Base-by-base conservation (phyloP, 2,329 filamentous ascomycete species). In the Phoma sp. region DNA sequence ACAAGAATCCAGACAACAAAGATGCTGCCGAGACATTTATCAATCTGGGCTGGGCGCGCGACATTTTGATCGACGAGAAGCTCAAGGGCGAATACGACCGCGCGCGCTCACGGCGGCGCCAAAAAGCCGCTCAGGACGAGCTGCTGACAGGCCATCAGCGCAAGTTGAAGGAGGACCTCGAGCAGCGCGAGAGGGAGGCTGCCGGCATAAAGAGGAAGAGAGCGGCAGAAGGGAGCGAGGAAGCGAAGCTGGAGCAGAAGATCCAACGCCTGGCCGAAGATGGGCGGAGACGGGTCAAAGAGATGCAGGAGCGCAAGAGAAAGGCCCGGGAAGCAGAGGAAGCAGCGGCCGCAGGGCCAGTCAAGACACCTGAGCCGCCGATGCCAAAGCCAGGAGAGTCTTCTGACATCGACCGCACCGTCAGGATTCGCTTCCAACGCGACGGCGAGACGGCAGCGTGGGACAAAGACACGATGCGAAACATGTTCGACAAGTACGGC, bases 121-220 rank as follows among this genome's bases (percentile, higher is more conserved):
- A 90, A 70, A 88, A 88, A 70, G 84, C 85, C 73, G 81, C 86
- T 69, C 86, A 92, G 75, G 83, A 88, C 67, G 87, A 90, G 46
- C 81, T 88, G 58, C 89, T 96, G 77, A 87, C 91, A 65, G 86
- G 86, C 43, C 84, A 88, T 74, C 82, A 89, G 64, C 81, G 90
- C 70, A 84, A 86, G 64, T 90, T 96, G 84, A 90, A 91, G 62
- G 92, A 96, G 69, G 92, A 97, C 70, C 78, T 98, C 45, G 92
- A 96, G 77, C 84, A 85, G 24, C 81, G 90, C 19, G 94, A 96
- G 75, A 80, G 84, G 19, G 80, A 78, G 15, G 67, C 63, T 17
- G 54, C 48, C 6, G 52, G 69, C 5, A 56, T 74, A 17, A 76
- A 80, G 61, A 74, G 80, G 55, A 76, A 81, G 46, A 74, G 78